Percentiles rank a stretch among this genome's conserved stretches.
These are phyloP conservation scores for Aspergillus latus DNA, from an alignment of 2,329 filamentous ascomycete species.

Conservation along the genomic window DNA sequence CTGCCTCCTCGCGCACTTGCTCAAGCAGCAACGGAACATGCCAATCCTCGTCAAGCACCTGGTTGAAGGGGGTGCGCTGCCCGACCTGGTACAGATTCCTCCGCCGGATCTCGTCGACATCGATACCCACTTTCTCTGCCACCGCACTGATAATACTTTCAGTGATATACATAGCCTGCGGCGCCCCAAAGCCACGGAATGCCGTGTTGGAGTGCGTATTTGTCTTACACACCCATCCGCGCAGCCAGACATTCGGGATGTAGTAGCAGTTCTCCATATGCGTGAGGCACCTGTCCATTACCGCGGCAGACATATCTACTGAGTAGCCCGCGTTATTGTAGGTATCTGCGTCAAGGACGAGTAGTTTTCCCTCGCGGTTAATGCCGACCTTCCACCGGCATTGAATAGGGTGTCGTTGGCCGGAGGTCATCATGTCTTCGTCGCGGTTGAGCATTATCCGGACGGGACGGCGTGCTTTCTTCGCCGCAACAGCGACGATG, in stretches of 20 bases:
- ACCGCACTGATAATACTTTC: conserved; percentile 25
- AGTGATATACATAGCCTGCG: conserved; percentile 27
- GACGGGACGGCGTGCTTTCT: conserved; percentile 73
- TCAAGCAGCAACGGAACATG: conserved; percentile 26
- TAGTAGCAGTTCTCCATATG: conserved; percentile 28
- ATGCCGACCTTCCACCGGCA: conserved; percentile 61
- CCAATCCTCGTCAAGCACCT: conserved; percentile 28
- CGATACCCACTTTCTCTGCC: conserved; percentile 21
- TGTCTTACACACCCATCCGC: conserved; percentile 25
- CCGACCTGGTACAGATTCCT: conserved; percentile 25
- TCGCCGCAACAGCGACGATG: conserved; percentile 73
- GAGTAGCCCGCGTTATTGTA: conserved; percentile 27
- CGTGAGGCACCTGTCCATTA: conserved; percentile 27
- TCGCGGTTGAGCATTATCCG: conserved; percentile 86
- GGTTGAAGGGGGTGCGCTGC: conserved; percentile 24
- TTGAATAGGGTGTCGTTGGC: conserved; percentile 82
- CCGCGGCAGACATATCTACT: conserved; percentile 24
- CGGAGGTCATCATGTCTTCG: conserved; percentile 81
- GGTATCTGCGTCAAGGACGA: conserved; percentile 18
- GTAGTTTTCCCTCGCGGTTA: conserved; percentile 18
- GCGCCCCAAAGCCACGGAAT: conserved; percentile 27
- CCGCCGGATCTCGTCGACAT: conserved; percentile 21
- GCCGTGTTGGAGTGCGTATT: conserved; percentile 29
- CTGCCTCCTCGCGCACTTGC: conserved; percentile 20
- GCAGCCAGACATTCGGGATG: conserved; percentile 24